phyloP scores from a whole-genome alignment of 73 alveolate genomes.

The Effrenium voratum region DNA sequence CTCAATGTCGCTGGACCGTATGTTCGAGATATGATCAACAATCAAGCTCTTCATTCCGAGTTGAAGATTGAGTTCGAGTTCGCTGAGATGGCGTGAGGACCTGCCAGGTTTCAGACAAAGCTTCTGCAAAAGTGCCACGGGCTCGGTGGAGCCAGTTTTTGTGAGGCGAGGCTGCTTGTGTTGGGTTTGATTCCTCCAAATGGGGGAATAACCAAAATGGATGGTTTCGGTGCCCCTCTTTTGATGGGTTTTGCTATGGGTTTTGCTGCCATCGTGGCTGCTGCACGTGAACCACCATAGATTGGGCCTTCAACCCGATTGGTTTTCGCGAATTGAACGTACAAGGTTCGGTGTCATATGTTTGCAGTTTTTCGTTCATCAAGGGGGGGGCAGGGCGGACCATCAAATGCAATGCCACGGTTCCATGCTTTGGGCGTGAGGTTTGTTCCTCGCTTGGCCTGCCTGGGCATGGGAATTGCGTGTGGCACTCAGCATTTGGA shows the following conservation, averaged over 20 bases:
- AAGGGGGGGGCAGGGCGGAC: conserved; percentile 43
- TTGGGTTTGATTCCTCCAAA: background rate
- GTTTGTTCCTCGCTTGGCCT: conserved; percentile 1
- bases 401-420: background rate
- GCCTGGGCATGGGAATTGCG: conserved; percentile 7
- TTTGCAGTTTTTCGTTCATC: too few relatives aligned
- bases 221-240: too few relatives aligned
- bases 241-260: too few relatives aligned
- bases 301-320: too few relatives aligned
- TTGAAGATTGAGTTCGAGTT: background rate
- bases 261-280: too few relatives aligned
- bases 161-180: background rate
- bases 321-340: too few relatives aligned
- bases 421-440: too few relatives aligned
- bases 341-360: too few relatives aligned
- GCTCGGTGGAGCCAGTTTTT: background rate
- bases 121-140: background rate
- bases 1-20: too few relatives aligned
- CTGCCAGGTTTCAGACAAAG: background rate
- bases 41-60: background rate
- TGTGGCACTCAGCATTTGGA: background rate
- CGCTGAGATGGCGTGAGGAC: background rate
- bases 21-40: background rate
- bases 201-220: too few relatives aligned
- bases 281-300: too few relatives aligned